Evolutionary conservation across 139 green algal genomes (phyloP), one percentile per base, ranked within the genome.

Genomic region (Picochlorum sp.): DNA sequence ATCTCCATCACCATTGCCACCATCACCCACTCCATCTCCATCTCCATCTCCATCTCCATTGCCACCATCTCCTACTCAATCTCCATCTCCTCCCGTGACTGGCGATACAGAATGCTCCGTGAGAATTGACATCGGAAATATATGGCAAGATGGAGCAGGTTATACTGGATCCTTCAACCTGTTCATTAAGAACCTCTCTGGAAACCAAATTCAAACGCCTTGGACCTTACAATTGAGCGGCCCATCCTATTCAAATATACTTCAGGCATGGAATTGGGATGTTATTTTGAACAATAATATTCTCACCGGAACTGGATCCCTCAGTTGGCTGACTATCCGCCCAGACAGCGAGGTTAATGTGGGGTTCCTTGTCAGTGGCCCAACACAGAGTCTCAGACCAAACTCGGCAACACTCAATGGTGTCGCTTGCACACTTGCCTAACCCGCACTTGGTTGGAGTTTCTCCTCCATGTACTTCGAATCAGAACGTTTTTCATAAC

Each of bases 241-340:
- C 47, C 47, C 47, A 20, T 26, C 47, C 16, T 54, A 54, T 54
- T 54, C 47, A 24, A 20, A 54, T 10, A 15, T 54, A 54, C 47
- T 54, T 54, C 47, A 54, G n/a, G 47, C 47, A 26, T 54, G 47
- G 47, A 54, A 54, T 54, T 54, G 47, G 47, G 47, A 54, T 54
- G 1, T 54, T 13, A 54, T 13, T 13, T 7, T 54, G 47, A 7
- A 54, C 47, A 54, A 54, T 21, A 54, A 54, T 54, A 54, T 54
- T 20, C 47, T 54, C 47, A 20, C n/a, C 15, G 47, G 47, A 0
- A 21, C n/a, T 20, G 47, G 47, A 20, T 54, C 47, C 18, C 47
- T 54, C 6, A 54, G 15, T 54, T 54, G 47, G 47, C 47, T 26
- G 47, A 54, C 47, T 20, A 54, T 54, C n/a, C 47, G 47, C 47